Base-by-base conservation (phyloP, 2,329 filamentous ascomycete species). In the Diplodia intermedia region DNA sequence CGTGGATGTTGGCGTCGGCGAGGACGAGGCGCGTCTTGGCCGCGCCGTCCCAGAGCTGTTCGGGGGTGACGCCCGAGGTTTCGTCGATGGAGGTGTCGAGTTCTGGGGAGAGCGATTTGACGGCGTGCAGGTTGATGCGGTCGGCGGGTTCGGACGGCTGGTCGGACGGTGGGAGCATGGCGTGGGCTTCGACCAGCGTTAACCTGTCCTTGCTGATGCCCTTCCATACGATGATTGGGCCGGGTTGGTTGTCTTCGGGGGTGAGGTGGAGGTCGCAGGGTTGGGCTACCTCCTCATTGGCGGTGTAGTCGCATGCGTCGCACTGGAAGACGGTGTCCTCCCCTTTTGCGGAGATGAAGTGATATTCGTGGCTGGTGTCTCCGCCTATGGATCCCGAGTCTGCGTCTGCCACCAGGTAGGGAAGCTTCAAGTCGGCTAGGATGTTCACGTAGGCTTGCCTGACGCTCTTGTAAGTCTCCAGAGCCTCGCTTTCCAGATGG, bases 381-480 rank as follows among this genome's bases (percentile, higher is more conserved):
- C 95, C 95, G 38, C 95, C 95, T 87, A 99, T 99, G 71, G 93
- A 92, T n/a, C 95, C 95, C 0, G 94, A 97, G 77, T 94, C 94
- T 7, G 95, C 95, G 72, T 92, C 89, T 1, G 94, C 94, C 23
- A 96, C 89, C 0, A 97, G 79, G 71, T 95, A 92, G 0, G 93
- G 93, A 15, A 99, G 78, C 71, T 90, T 93, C 40, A 99, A 83
- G 69, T 96, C 92, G 54, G 91, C 82, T 73, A 99, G 96, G 62
- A 99, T 86, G 20, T 85, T 85, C 14, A 83, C 84, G 76, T 99
- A 99, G 1, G 91, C 90, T 47, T 79, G 78, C 61, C 91, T 88
- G 2, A 97, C 93, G 52, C 89, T 81, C 7, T 87, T 80, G 73
- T 99, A 99, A 0, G 94, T 97, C 61, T 86, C 80, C n/a, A 94